Base-by-base conservation (phyloP, 2,329 filamentous ascomycete species). In the Botryotinia calthae region DNA sequence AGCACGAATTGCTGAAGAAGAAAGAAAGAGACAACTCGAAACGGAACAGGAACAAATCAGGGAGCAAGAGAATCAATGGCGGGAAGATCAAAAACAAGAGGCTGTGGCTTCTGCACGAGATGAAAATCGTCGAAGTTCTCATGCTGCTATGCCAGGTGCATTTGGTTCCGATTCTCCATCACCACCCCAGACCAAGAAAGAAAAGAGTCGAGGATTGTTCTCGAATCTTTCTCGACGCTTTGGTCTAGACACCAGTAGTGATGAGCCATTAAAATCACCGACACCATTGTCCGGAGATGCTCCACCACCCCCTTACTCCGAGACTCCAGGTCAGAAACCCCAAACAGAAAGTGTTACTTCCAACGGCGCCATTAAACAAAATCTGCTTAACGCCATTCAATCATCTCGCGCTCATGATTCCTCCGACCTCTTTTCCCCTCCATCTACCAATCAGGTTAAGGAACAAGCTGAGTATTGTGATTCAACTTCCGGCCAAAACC, bases 401-500 rank as follows among this genome's bases (percentile, higher is more conserved):
- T 89, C 93, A 12, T 93, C 93, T 34, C 89, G 94, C 54, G 86
- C 94, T 1, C 91, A 95, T 81, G 91, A 93, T 75, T 93, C 93
- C 1, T 87, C 89, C 25, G 84, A 85, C 18, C 83, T 97, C n/a
- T 95, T 93, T 82, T 89, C 88, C 5, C 88, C 89, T 34, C 93
- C 93, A 0, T 84, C 88, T 70, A 91, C 92, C 51, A 90, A 89
- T 74, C 84, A 90, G 68, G 90, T 97, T 76, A 92, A 92, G 79
- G 94, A 97, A 81, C 92, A 93, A 77, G 88, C 91, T 56, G 92
- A 92, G 0, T 97, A 97, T 83, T 98, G 95, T 81, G 95, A 98
- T 83, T 87, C 89, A 76, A 91, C 85, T 37, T 89, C 92, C 2
- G 89, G 89, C 1, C 89, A 94, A 73, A 90, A 97, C 81, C 88